Evolutionary conservation across 768 basidiomycete species (phyloP).

Genomic region (Punctularia strigosozonata): DNA sequence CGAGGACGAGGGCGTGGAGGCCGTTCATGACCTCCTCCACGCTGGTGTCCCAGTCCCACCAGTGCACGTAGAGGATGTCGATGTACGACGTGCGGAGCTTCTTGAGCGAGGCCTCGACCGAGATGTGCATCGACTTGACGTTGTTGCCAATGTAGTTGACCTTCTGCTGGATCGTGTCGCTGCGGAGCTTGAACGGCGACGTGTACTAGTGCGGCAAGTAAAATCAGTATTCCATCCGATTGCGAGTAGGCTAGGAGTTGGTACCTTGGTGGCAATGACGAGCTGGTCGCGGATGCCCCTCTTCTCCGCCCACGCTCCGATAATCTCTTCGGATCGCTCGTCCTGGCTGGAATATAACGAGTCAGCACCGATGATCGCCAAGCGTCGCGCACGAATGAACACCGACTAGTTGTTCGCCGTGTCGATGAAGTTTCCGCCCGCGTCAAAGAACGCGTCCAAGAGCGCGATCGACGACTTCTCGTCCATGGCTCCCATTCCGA

Average conservation of each 20-base stretch:
- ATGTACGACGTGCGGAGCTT: conserved; percentile 51
- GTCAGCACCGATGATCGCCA: neutral
- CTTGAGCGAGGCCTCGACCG: conserved; percentile 24
- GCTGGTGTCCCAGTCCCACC: conserved; percentile 35
- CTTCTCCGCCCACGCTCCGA: conserved; percentile 30
- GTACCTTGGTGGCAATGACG: conserved; percentile 19
- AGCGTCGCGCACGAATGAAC: neutral
- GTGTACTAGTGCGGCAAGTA: conserved; percentile 13
- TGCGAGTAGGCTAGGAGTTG: neutral
- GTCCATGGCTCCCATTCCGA: conserved; percentile 20
- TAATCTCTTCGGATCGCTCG: conserved; percentile 19
- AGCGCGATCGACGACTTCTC: conserved; percentile 25
- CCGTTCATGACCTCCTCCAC: conserved; percentile 31
- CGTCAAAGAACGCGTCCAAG: conserved; percentile 26
- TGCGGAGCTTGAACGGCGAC: conserved; percentile 10
- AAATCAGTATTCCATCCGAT: neutral
- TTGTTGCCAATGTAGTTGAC: conserved; percentile 32
- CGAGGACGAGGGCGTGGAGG: conserved; percentile 25
- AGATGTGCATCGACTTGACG: conserved; percentile 21
- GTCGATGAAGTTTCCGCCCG: conserved; percentile 22
- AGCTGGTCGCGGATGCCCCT: conserved; percentile 24
- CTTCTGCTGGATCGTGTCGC: conserved; percentile 13
- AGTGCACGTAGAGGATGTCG: conserved; percentile 46
- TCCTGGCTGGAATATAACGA: conserved; percentile 10
- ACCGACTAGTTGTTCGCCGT: conserved; percentile 25